phyloP scores from a whole-genome alignment of 768 basidiomycete species.

The Phlegmacium glaucopus region DNA sequence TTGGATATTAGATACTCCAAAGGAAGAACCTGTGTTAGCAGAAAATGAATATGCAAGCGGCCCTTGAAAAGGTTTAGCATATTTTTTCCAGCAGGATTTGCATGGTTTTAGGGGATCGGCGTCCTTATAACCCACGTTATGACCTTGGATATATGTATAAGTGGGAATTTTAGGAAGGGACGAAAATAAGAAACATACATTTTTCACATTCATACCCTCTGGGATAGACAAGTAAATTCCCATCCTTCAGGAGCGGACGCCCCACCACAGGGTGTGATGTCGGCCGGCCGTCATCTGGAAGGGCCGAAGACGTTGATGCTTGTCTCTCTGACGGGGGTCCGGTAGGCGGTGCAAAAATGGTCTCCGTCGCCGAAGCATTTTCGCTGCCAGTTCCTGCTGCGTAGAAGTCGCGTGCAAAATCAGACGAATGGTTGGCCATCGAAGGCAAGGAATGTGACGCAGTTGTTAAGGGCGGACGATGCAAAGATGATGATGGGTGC shows the following conservation, averaged over 20 bases:
- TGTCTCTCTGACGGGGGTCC: conserved; percentile 14
- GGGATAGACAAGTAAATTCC: conserved; percentile 69
- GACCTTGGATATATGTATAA: conserved; percentile 44
- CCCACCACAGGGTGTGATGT: conserved; percentile 63
- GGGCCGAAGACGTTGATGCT: conserved; percentile 6
- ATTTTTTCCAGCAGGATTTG: conserved; percentile 71
- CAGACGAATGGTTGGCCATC: conserved; percentile 28
- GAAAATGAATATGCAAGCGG: conserved; percentile 50
- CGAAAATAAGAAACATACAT: conserved; percentile 41
- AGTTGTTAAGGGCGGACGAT: background rate
- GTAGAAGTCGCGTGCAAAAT: conserved; percentile 66
- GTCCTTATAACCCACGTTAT: conserved; percentile 72
- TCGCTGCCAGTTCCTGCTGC: conserved; percentile 37
- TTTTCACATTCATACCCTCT: conserved; percentile 58
- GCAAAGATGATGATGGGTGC: conserved; percentile 2
- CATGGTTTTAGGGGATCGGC: conserved; percentile 67
- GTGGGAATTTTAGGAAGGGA: background rate
- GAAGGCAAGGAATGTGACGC: background rate
- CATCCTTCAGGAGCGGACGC: conserved; percentile 60
- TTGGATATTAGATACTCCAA: conserved; percentile 14
- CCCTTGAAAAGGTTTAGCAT: conserved; percentile 57
- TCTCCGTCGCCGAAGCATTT: background rate
- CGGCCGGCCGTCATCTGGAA: conserved; percentile 52
- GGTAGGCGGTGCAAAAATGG: conserved; percentile 19
- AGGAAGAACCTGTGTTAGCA: background rate